Conservation (phyloP, 352 stramenopile genomes). For the Globisporangium cylindrosporum region DNA sequence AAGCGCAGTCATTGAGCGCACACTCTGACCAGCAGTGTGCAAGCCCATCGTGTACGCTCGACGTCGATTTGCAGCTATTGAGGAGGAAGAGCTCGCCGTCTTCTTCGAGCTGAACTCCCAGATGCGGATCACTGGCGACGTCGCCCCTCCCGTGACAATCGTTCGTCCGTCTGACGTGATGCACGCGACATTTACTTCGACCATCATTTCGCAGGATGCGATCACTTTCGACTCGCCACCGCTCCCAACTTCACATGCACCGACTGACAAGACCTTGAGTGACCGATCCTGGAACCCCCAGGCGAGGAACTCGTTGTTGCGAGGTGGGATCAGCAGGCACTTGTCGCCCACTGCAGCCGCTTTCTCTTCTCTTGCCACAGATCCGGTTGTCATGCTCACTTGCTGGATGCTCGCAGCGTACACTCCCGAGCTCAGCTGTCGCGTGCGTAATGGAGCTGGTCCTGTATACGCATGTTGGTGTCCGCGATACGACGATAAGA, state of each 20-base stretch:
- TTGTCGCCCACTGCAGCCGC: slow-evolving; percentile 38
- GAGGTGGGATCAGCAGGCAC: slow-evolving; percentile 59
- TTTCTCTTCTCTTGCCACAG: slow-evolving; percentile 49
- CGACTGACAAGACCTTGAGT: slow-evolving; percentile 54
- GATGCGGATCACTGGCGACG: slow-evolving; percentile 47
- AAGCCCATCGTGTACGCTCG: slow-evolving; percentile 32
- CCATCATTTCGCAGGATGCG: slow-evolving; percentile 54
- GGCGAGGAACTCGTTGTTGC: slow-evolving; percentile 62
- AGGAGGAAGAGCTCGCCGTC: slow-evolving; percentile 3
- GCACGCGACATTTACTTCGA: slow-evolving; percentile 46
- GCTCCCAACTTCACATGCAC: slow-evolving; percentile 37
- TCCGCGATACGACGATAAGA: slow-evolving; percentile 43
- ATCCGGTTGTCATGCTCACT: slow-evolving; percentile 42
- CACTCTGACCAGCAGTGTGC: slow-evolving; percentile 23
- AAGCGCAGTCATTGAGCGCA: slow-evolving; percentile 39
- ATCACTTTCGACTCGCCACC: slow-evolving; percentile 59
- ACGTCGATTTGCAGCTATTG: slow-evolving; percentile 11
- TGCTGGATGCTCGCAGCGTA: slow-evolving; percentile 36
- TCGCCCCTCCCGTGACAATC: slow-evolving; percentile 44
- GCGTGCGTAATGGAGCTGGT: slow-evolving; percentile 14
- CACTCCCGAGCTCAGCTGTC: slow-evolving; percentile 30
- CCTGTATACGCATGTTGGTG: slow-evolving; percentile 7
- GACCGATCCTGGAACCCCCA: slow-evolving; percentile 70
- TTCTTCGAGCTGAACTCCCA: slow-evolving; percentile 44
- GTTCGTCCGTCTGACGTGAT: slow-evolving; percentile 64